Base-by-base conservation (phyloP, 192 early-diverging fungal species). In the Helicostylum pulchrum region DNA sequence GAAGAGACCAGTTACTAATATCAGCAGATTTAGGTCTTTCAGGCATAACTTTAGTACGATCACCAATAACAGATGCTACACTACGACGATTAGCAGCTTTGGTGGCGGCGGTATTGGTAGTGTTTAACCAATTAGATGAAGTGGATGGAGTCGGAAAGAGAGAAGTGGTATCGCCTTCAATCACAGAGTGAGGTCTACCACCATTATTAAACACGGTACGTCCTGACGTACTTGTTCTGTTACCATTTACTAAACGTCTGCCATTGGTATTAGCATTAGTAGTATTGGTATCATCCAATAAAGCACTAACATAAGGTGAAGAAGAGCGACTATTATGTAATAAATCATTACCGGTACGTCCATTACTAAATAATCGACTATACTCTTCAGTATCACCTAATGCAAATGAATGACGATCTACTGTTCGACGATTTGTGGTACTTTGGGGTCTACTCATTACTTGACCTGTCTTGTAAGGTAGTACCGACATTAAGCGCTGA, bases 381-480 rank as follows among this genome's bases (percentile, higher is more conserved):
- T 62, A 66, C 23, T 72, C 71, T 32, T 72, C 71, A 8, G 62
- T 66, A 60, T 73, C 71, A 0, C 71, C 71, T 9, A 73, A 60
- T 17, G 71, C 71, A 66, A 73, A 61, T 3, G 71, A 73, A 49
- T 73, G 71, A n/a, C 71, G 71, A 32, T 73, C 71, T 36, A 61
- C 36, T 10, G 65, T 26, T 19, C 66, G 55, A n/a, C 72, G 72
- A 48, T 55, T 63, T 5, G 68, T 49, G 31, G 12, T 45, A 23
- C 55, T 31, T 39, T 30, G 23, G 49, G 66, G 30, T 61, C 62
- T n/a, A 31, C 60, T 64, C 43, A 50, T 59, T 14, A 75, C 60
- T 43, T 76, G 65, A n/a, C 69, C 70, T 26, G 74, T 71, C 47
- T 71, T 55, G 30, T 68, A 76, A 7, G 74, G 74, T 20, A 76